Conservation (phyloP, 768 basidiomycete genomes). For the Hemileccinum rubropunctum region DNA sequence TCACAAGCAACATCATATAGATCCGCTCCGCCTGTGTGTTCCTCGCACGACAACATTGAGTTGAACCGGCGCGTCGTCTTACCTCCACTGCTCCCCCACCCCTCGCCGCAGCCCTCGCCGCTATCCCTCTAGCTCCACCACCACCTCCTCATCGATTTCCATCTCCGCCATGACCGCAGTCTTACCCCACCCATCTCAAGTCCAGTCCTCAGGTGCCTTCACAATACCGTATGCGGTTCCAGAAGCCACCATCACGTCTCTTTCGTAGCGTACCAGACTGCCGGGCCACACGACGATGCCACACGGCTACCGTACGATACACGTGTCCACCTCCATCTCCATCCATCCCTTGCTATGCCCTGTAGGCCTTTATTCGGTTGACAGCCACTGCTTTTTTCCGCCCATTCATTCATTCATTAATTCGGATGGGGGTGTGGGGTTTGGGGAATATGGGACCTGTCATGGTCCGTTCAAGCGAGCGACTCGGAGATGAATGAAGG, state of each 20-base stretch:
- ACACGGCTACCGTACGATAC: background rate
- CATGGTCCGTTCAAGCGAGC: background rate
- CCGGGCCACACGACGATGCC: background rate
- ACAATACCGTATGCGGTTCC: background rate
- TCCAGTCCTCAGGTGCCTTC: background rate
- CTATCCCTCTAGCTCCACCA: constrained; percentile 2
- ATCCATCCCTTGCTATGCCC: background rate
- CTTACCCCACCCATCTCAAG: background rate
- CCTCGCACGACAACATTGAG: background rate
- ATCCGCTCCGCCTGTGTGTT: no score
- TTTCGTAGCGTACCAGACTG: background rate
- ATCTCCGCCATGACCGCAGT: background rate
- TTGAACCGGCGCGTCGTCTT: background rate
- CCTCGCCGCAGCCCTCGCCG: background rate
- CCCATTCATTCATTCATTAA: background rate
- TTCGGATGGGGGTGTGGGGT: background rate
- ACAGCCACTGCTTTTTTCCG: background rate
- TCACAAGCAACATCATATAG: no score
- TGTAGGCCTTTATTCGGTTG: background rate
- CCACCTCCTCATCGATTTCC: background rate
- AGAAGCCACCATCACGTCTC: background rate
- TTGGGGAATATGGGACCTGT: background rate
- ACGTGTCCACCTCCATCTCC: background rate
- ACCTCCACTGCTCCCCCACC: background rate
- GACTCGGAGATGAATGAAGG: background rate